A percentile compares a stretch with the other conserved stretches of the same genome.
Conservation (phyloP, 2,329 filamentous ascomycete genomes). For the Nannizziopsis barbatae region DNA sequence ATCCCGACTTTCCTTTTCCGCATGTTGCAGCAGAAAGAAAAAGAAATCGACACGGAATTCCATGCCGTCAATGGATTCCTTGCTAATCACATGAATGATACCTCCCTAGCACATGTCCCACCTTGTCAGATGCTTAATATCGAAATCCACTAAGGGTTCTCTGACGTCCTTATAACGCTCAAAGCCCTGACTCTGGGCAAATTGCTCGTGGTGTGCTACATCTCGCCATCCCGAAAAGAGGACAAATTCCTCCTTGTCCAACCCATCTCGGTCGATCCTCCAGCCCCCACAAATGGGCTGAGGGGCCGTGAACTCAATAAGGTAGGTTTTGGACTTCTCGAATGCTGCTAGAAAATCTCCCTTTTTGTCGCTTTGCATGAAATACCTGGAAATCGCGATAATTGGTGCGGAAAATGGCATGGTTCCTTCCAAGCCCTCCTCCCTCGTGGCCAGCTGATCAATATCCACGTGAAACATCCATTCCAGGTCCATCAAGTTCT, state of each 20-base stretch:
- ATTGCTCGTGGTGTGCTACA: slow-evolving; percentile 27
- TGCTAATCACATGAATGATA: no score
- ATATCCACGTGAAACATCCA: slow-evolving; percentile 37
- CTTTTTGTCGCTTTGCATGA: slow-evolving; percentile 19
- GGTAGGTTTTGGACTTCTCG: slow-evolving; percentile 17
- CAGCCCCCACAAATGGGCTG: slow-evolving; percentile 29
- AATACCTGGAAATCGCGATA: slow-evolving; percentile 28
- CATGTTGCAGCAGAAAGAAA: no score
- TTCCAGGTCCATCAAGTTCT: slow-evolving; percentile 30
- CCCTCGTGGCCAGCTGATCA: slow-evolving; percentile 19
- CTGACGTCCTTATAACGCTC: slow-evolving; percentile 21
- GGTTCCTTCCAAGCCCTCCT: slow-evolving; percentile 14
- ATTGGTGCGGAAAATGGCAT: slow-evolving; percentile 23
- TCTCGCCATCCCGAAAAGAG: slow-evolving; percentile 32
- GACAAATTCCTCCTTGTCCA: slow-evolving; percentile 33
- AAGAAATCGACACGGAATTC: no score
- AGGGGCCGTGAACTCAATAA: slow-evolving; percentile 19
- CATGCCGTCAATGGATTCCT: no score
- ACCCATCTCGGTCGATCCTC: slow-evolving; percentile 27
- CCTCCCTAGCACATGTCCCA: slow-evolving; percentile 9
- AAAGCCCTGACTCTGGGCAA: slow-evolving; percentile 27
- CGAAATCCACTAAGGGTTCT: slow-evolving; percentile 18
- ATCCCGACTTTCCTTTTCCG: no score
- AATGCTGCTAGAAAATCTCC: slow-evolving; percentile 23
- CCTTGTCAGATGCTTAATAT: slow-evolving; percentile 17